phyloP scores from a whole-genome alignment of 2,329 filamentous ascomycete genomes.

The Talaromyces verruculosus region DNA sequence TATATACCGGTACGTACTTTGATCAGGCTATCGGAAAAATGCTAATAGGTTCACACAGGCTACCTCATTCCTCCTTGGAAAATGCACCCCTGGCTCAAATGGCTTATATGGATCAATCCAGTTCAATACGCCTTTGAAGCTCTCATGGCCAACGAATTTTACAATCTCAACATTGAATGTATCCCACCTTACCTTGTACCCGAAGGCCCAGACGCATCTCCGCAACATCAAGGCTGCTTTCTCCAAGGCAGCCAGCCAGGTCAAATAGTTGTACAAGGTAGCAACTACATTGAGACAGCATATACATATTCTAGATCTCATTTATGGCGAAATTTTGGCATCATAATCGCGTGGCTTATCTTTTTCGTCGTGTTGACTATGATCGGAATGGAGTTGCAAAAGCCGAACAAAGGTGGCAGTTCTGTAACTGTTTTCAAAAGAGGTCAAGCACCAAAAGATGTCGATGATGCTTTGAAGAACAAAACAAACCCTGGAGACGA shows the following conservation, averaged over 20 bases:
- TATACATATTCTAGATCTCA: slow-evolving; percentile 59
- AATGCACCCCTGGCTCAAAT: slow-evolving; percentile 64
- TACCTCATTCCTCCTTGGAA: slow-evolving; percentile 62
- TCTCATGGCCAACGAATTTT: slow-evolving; percentile 70
- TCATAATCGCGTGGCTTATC: slow-evolving; percentile 72
- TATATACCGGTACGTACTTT: slow-evolving; percentile 53
- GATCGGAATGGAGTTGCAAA: slow-evolving; percentile 74
- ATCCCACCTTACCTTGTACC: slow-evolving; percentile 59
- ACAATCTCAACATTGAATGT: slow-evolving; percentile 57
- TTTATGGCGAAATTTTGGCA: slow-evolving; percentile 74
- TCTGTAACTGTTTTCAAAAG: slow-evolving; percentile 58
- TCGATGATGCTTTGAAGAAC: slow-evolving; percentile 58
- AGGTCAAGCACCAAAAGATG: slow-evolving; percentile 56
- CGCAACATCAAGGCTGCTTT: slow-evolving; percentile 59
- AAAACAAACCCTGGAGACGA: slow-evolving; percentile 48
- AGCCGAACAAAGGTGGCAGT: slow-evolving; percentile 77
- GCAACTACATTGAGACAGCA: slow-evolving; percentile 56
- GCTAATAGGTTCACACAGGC: slow-evolving; percentile 40
- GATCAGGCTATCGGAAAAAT: neutral
- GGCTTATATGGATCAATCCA: slow-evolving; percentile 66
- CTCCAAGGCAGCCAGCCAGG: slow-evolving; percentile 59
- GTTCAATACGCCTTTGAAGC: slow-evolving; percentile 69
- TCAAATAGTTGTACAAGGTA: slow-evolving; percentile 53
- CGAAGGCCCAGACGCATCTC: slow-evolving; percentile 45
- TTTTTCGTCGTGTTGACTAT: slow-evolving; percentile 76